Base-by-base conservation (phyloP, 768 basidiomycete species). In the Cystobasidium tubakii region DNA sequence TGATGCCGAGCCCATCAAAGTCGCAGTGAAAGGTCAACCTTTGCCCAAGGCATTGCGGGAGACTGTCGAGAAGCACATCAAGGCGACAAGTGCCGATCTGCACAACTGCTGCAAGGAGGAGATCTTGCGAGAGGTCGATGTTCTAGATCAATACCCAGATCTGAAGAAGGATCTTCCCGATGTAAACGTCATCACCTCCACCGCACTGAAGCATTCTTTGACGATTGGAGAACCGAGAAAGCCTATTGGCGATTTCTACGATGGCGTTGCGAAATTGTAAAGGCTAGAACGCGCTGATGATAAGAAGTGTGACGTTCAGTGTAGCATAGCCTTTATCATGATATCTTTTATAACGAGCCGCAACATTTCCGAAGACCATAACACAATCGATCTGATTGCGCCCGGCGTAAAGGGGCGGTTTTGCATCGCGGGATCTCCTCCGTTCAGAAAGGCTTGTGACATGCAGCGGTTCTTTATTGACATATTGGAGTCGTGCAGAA, bases 71-170 rank as follows among this genome's bases (percentile, higher is more conserved):
- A 46, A 65, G 23, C 63, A 42, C 15, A 34, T 65, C 39, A 36
- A 27, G 25, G 34, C 63, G 36, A 65, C 36, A 12, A 23, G 3
- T 27, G 4, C 25, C 3, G 63, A 39, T 17, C 63, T 65, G 43
- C 63, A 65, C 63, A 12, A 65, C 15, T 65, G 63, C 63, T 65
- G 34, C 39, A 6, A 65, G 25, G 39, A 65, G 34, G 63, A 65
- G 34, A 65, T 65, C 31, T 46, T 65, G 21, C 10, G 17, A 13
- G 43, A 65, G 25, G 63, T 65, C 7, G 33, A 65, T 7, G 15
- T 13, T 2, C 63, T 65, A 4, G 33, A 46, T 17, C 9, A 65
- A 7, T 46, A 6, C 25, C 63, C 63, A 12, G 25, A 42, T 42
- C 13, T 46, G 21, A 29, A 27, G 25, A 43, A 34, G 36, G 63